Base-by-base conservation (phyloP, 2,329 filamentous ascomycete genomes). In the Fusarium solani-melongenae region DNA sequence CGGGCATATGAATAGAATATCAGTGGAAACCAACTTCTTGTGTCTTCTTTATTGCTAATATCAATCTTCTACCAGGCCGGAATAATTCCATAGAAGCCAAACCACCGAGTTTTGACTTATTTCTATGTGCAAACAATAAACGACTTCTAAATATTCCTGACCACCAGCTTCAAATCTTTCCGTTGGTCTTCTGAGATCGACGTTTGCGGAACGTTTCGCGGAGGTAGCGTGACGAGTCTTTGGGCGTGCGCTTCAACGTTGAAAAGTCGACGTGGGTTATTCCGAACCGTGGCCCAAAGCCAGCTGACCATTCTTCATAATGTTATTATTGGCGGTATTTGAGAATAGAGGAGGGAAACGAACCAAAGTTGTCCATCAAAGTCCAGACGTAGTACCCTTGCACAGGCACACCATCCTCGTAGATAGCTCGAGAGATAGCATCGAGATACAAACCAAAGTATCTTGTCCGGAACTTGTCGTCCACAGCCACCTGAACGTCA, bases 281-380 rank as follows among this genome's bases (percentile, higher is more conserved):
- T 6, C 83, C 82, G 59, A 84, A 84, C 3, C 82, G 76, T 22
- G 82, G 81, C 1, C 79, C 81, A 53, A 80, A 85, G 5, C 83
- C 83, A 38, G 80, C 81, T 10, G 82, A 83, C 83, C 83, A 80
- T 66, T 57, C 55, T 57, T 17, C 2, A 12, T 7, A 24, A 7
- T 6, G 15, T 57, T 20, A 57, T 22, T 20, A 2, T 17, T 6
- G 14, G 14, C 0, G 9, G 3, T 12, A 6, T 1, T 17, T 56
- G 12, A 8, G 7, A n/a, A 3, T 15, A 12, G 6, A 36, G 14
- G 6, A 38, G 0, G 20, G n/a, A 17, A 31, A 39, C 55, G 14
- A 5, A 57, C 55, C 34, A 57, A 57, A 57, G 33, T 57, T 57
- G 6, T 57, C 55, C 55, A 57, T 57, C 55, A 57, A 39, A 3